Evolutionary conservation across 1,284 basidiomycete species (phyloP), one percentile per base, ranked within the genome.

Genomic region (Trichosporon asahii): DNA sequence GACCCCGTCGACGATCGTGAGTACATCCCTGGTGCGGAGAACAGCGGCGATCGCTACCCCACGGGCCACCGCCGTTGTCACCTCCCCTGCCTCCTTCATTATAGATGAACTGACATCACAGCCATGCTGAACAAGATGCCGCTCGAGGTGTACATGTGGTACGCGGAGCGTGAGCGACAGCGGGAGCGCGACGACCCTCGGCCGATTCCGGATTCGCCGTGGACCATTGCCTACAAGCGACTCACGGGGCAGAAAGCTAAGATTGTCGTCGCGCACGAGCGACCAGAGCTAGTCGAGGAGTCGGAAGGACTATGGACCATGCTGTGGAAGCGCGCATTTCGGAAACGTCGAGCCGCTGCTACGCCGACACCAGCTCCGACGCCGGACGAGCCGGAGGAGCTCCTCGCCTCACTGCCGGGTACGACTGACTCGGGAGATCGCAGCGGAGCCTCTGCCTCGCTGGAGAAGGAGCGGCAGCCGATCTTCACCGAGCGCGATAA

Each of bases 141-240:
- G 0, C 66, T 74, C 37, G 73, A 74, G 57, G 66, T 67, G 37
- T 74, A 74, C 40, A 63, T 72, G 63, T 67, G 72, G 67, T 72
- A 74, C n/a, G 71, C 73, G 0, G 60, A 57, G n/a, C 29, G 67
- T 1, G 71, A 74, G 46, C 73, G 73, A 7, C 49, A 29, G 11
- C 68, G 69, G n/a, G 73, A 74, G 35, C 67, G 37, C 6, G 37
- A 49, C 25, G 73, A 74, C 64, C 29, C 49, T 9, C 73, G 73
- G n/a, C 70, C 73, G 0, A 49, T 74, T 31, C 73, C 73, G 35
- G 71, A 74, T 53, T 55, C 69, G 9, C 73, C 73, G 3, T 69
- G 69, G 64, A 69, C 55, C 2, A 67, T 70, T 9, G 6, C 64
- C 4, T 57, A 46, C 12, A 74, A 74, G 66, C 37, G 31, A 14